Evolutionary conservation across 129 eudicot genomes (phyloP).

Genomic region (Calendula officinalis): DNA sequence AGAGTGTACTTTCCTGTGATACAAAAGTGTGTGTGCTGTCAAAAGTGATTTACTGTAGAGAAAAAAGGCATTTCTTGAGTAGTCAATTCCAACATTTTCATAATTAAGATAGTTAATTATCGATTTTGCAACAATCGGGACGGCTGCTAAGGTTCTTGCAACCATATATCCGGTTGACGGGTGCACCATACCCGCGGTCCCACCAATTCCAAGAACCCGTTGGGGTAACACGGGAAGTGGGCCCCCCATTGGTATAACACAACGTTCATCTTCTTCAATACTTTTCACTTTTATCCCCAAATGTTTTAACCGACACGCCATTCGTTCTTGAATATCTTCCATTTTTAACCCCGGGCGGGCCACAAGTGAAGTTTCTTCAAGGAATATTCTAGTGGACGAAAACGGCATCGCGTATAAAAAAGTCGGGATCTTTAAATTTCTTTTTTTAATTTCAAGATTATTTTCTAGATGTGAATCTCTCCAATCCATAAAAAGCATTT

Average conservation of each 20-base stretch:
- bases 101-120: constrained; percentile 72
- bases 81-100: no score
- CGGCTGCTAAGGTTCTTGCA: constrained; percentile 96
- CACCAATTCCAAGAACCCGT: constrained; percentile 95
- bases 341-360: constrained; percentile 90
- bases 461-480: constrained; percentile 81
- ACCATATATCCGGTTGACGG: constrained; percentile 99
- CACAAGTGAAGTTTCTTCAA: constrained; percentile 96
- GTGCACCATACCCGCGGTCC: constrained; percentile 99
- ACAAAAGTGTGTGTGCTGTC: no score
- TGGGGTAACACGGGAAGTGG: constrained; percentile 95
- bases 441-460: constrained; percentile 55
- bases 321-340: constrained; percentile 90
- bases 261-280: constrained; percentile 93
- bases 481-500: constrained; percentile 99
- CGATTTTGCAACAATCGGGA: constrained; percentile 84
- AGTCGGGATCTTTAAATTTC: constrained; percentile 78
- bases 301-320: constrained; percentile 89
- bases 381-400: constrained; percentile 71
- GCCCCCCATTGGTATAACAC: constrained; percentile 98
- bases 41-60: no score
- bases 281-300: constrained; percentile 82
- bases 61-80: no score
- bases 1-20: no score
- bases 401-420: constrained; percentile 98